Evolutionary conservation across 495 filamentous ascomycete species (phyloP).

Genomic region (Aspergillus egyptiacus): DNA sequence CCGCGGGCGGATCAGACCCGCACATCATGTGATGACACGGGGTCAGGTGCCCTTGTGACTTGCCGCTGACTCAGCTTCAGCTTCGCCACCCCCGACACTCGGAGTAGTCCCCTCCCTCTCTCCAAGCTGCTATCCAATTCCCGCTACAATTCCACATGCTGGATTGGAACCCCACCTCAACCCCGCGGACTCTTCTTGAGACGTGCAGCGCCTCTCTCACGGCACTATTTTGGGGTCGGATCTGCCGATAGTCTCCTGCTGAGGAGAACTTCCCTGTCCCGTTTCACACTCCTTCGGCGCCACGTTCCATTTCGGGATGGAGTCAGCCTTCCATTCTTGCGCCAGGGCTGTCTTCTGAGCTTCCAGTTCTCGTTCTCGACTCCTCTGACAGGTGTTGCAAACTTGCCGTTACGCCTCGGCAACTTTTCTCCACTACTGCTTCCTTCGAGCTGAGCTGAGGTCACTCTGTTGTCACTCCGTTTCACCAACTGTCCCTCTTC

Average conservation of each 20-base stretch:
- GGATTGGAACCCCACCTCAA: not conserved
- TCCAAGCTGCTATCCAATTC: not conserved
- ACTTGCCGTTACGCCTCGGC: constrained; percentile 14
- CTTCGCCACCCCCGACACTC: constrained; percentile 12
- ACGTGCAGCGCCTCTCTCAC: no score
- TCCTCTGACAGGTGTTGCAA: not conserved
- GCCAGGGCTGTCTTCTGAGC: no score
- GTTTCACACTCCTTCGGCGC: constrained; percentile 1
- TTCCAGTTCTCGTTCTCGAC: not conserved
- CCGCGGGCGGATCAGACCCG: constrained; percentile 14
- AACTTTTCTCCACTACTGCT: constrained; percentile 9
- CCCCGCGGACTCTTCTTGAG: not conserved
- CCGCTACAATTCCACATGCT: no score
- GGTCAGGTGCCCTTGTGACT: constrained; percentile 23
- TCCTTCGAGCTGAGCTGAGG: not conserved
- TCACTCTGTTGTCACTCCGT: not conserved
- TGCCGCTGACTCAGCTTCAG: no score
- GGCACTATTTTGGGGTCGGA: not conserved
- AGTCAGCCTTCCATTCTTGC: not conserved
- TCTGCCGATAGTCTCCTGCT: not conserved
- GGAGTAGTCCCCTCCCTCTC: not conserved
- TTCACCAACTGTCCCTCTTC: not conserved
- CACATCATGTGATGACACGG: constrained; percentile 23
- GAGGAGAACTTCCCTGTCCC: no score
- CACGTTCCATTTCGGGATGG: constrained; percentile 3